A percentile compares a stretch with the other conserved stretches of the same genome.
Evolutionary conservation across 495 filamentous ascomycete genomes (phyloP).

Genomic region (Halenospora varia): DNA sequence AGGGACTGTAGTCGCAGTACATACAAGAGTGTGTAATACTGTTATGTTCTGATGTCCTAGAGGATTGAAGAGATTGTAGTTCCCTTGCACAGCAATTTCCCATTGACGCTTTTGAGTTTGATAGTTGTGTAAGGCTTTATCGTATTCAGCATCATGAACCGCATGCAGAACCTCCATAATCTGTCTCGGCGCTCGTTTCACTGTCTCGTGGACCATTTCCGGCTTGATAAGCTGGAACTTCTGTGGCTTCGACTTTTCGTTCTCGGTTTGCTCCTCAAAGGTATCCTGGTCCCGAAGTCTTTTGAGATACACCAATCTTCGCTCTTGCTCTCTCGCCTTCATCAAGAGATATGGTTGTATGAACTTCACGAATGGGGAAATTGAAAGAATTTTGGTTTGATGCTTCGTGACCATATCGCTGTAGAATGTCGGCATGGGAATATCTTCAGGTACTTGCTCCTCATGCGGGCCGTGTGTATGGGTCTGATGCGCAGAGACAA

Average conservation of each 20-base stretch:
- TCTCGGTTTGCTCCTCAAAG: slow-evolving; percentile 46
- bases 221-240: slow-evolving; percentile 88
- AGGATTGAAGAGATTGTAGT: slow-evolving; percentile 84
- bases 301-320: slow-evolving; percentile 73
- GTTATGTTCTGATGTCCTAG: slow-evolving; percentile 93
- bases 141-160: slow-evolving; percentile 93
- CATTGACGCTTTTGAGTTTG: slow-evolving; percentile 91
- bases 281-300: slow-evolving; percentile 75
- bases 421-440: slow-evolving; percentile 89
- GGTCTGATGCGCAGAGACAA: slow-evolving; percentile 41
- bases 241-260: slow-evolving; percentile 53
- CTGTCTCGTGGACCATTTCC: slow-evolving; percentile 84
- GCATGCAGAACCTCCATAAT: slow-evolving; percentile 91
- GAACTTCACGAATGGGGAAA: slow-evolving; percentile 94
- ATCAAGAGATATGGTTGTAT: slow-evolving; percentile 89
- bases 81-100: slow-evolving; percentile 86
- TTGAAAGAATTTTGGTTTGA: slow-evolving; percentile 87
- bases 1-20: slow-evolving; percentile 83
- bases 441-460: slow-evolving; percentile 69
- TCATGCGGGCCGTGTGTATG: slow-evolving; percentile 41
- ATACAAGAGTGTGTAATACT: slow-evolving; percentile 90
- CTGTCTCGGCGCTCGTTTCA: slow-evolving; percentile 71
- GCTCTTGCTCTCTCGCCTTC: slow-evolving; percentile 86
- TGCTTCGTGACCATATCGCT: slow-evolving; percentile 91
- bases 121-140: slow-evolving; percentile 90